Evolutionary conservation across 2,329 filamentous ascomycete genomes (phyloP).

Genomic region (Phialophora chinensis): DNA sequence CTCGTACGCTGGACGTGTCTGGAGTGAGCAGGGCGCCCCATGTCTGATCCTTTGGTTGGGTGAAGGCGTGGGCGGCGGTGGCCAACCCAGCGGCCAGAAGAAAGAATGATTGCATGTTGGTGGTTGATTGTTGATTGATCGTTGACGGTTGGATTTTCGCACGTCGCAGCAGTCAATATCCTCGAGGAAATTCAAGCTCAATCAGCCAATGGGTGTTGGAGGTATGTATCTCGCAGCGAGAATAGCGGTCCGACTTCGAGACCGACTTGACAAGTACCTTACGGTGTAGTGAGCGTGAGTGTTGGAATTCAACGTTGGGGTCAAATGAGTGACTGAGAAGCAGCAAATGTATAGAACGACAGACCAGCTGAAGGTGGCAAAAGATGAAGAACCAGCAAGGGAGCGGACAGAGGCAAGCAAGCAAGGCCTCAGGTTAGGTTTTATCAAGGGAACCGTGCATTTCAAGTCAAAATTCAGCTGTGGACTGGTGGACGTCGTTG

Average conservation of each 20-base stretch:
- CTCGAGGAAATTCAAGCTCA: not conserved
- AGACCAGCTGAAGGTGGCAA: constrained; percentile 21
- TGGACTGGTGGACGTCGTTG: constrained; percentile 1
- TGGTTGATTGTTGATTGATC: not conserved
- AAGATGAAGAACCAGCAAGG: constrained; percentile 15
- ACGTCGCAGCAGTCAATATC: not conserved
- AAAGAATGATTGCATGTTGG: constrained; percentile 29
- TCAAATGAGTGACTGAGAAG: constrained; percentile 25
- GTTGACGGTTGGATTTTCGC: too few relatives aligned
- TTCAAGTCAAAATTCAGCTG: not conserved
- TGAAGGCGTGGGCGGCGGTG: constrained; percentile 68
- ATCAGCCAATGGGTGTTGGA: not conserved
- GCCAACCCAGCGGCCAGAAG: constrained; percentile 70
- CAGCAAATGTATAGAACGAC: constrained; percentile 11
- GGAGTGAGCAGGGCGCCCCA: constrained; percentile 39
- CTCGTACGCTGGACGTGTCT: constrained; percentile 27
- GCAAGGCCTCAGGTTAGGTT: not conserved
- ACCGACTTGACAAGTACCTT: not conserved
- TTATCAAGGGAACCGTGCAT: not conserved
- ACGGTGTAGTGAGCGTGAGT: not conserved
- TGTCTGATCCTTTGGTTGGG: constrained; percentile 30
- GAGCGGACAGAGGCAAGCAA: constrained; percentile 6
- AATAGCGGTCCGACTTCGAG: not conserved
- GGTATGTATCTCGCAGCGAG: not conserved
- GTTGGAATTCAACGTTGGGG: constrained; percentile 14